phyloP scores from a whole-genome alignment of 2,329 filamentous ascomycete species.

The Fusarium stilboides region DNA sequence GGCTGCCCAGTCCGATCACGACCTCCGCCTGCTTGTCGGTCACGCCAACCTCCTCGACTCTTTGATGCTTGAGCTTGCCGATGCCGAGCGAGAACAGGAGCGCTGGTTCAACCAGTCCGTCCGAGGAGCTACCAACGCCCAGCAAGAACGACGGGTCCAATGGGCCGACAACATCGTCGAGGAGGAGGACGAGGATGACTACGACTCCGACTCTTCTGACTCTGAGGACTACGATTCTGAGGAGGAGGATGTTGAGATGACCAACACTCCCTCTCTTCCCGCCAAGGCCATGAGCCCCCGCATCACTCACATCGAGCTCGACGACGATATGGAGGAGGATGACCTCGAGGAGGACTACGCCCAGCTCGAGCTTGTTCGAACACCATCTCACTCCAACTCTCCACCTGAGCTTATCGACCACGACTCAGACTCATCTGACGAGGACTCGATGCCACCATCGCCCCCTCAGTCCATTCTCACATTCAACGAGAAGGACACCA shows the following conservation, averaged over 20 bases:
- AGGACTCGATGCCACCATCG: constrained; percentile 84
- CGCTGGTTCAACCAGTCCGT: constrained; percentile 98
- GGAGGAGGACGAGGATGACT: constrained; percentile 81
- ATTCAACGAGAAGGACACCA: constrained; percentile 72
- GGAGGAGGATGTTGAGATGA: constrained; percentile 73
- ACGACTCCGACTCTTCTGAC: constrained; percentile 74
- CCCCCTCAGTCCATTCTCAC: constrained; percentile 71
- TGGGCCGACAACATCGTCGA: constrained; percentile 85
- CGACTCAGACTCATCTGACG: constrained; percentile 78
- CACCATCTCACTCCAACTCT: constrained; percentile 75
- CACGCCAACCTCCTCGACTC: constrained; percentile 98
- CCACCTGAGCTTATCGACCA: constrained; percentile 81
- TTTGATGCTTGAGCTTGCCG: constrained; percentile 91
- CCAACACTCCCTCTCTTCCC: constrained; percentile 61
- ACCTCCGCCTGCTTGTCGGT: constrained; percentile 94
- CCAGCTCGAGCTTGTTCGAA: constrained; percentile 77
- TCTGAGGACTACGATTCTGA: constrained; percentile 65
- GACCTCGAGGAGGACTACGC: constrained; percentile 76
- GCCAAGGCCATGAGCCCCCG: constrained; percentile 57
- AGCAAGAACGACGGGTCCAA: constrained; percentile 81
- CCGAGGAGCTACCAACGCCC: constrained; percentile 75
- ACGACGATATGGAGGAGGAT: constrained; percentile 65
- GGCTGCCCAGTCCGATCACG: constrained; percentile 91
- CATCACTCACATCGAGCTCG: constrained; percentile 56
- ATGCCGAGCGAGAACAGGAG: constrained; percentile 96